Conservation (phyloP, 192 early-diverging fungal genomes). For the Rhizoclosmatium globosum region DNA sequence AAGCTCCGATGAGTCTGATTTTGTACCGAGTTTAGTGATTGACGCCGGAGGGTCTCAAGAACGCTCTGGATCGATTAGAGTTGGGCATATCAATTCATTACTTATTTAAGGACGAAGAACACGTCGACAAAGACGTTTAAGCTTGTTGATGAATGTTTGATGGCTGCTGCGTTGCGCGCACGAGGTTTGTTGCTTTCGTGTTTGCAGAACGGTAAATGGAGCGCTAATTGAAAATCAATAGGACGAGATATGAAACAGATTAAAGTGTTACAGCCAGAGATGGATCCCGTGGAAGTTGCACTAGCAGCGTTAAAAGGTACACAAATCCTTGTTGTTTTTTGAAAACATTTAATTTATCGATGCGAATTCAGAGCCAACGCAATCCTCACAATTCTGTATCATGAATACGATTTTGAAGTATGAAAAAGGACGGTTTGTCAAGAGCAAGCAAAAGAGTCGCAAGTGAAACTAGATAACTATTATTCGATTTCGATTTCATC, state of each 20-base stretch:
- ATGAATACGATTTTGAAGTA: constrained; percentile 31
- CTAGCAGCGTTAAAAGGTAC: constrained; percentile 19
- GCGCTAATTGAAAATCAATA: neutral
- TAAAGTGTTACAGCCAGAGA: constrained; percentile 25
- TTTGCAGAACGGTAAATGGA: neutral
- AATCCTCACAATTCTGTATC: constrained; percentile 19
- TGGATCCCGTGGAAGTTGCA: constrained; percentile 32
- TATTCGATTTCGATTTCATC: too few relatives aligned
- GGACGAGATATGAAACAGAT: constrained; percentile 10
- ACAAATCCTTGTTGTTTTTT: neutral
- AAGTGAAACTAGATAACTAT: too few relatives aligned
- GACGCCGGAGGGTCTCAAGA: constrained; percentile 3
- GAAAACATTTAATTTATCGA: neutral
- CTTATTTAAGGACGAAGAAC: constrained; percentile 26
- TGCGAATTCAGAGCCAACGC: constrained; percentile 15
- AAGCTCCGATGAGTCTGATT: neutral
- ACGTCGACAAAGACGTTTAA: constrained; percentile 23
- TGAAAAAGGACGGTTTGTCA: constrained; percentile 24
- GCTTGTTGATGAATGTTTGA: constrained; percentile 23
- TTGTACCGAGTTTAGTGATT: constrained; percentile 8
- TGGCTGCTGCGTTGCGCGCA: constrained; percentile 8
- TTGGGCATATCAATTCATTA: constrained; percentile 23
- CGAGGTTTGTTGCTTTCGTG: neutral
- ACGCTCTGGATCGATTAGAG: constrained; percentile 12
- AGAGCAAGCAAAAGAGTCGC: constrained; percentile 26